These are phyloP conservation scores for Botrytis aclada DNA, from an alignment of 2,329 filamentous ascomycete genomes.

Conservation along the genomic window DNA sequence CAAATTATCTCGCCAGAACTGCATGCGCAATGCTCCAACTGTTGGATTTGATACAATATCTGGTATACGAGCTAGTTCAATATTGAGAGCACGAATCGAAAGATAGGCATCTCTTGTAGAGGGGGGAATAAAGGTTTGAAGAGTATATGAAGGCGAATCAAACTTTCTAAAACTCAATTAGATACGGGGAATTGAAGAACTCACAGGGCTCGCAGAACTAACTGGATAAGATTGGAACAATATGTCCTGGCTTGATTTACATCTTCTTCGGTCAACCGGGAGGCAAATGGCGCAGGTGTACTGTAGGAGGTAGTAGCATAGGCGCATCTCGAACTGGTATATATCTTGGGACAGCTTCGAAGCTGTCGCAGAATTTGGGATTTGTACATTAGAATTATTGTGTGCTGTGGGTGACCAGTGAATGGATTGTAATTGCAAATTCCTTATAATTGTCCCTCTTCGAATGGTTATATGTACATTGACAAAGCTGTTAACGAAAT, in stretches of 20 bases:
- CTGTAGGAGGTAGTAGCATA: constrained; percentile 38
- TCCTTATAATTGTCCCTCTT: background rate
- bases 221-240: constrained; percentile 39
- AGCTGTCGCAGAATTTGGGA: constrained; percentile 26
- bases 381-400: constrained; percentile 8
- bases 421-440: background rate
- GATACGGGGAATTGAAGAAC: constrained; percentile 1
- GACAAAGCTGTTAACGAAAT: background rate
- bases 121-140: constrained; percentile 78
- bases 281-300: constrained; percentile 35
- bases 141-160: constrained; percentile 83
- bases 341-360: constrained; percentile 21
- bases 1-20: constrained; percentile 91
- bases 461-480: background rate
- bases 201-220: constrained; percentile 19
- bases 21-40: constrained; percentile 83
- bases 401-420: background rate
- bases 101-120: constrained; percentile 79
- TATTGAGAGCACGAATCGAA: constrained; percentile 86
- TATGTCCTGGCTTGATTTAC: constrained; percentile 37
- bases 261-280: constrained; percentile 37
- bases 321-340: constrained; percentile 24
- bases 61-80: constrained; percentile 85
- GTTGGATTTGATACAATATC: constrained; percentile 86
- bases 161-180: constrained; percentile 60